phyloP scores from a whole-genome alignment of 1,284 basidiomycete genomes.

The Bondarzewia mesenterica region DNA sequence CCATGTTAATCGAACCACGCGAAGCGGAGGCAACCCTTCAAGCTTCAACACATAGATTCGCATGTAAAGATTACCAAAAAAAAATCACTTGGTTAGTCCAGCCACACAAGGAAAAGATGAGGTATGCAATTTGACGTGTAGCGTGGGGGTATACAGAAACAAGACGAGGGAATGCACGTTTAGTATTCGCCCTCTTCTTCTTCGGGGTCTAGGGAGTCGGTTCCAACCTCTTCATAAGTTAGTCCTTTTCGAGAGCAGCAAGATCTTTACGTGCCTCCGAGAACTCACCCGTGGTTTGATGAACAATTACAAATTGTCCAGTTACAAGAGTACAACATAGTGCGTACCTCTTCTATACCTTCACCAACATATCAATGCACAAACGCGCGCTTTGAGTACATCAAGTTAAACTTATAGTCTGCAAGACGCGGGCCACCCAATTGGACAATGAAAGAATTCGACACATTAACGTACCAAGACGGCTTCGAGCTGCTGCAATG shows the following conservation, averaged over 20 bases:
- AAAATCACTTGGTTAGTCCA: no score
- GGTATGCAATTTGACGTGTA: neutral
- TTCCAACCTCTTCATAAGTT: slow-evolving; percentile 92
- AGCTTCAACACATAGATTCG: neutral
- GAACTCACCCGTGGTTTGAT: slow-evolving; percentile 66
- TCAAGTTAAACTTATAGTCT: slow-evolving; percentile 98
- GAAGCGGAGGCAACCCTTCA: neutral
- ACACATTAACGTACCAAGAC: slow-evolving; percentile 54
- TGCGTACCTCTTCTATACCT: slow-evolving; percentile 83
- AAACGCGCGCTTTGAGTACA: slow-evolving; percentile 89
- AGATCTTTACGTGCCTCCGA: slow-evolving; percentile 96
- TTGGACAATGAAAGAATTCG: neutral
- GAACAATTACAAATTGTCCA: neutral
- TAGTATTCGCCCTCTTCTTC: slow-evolving; percentile 78
- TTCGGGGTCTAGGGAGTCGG: slow-evolving; percentile 81
- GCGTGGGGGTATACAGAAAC: no score
- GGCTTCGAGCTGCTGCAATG: slow-evolving; percentile 91
- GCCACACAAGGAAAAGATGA: no score
- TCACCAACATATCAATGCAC: slow-evolving; percentile 95
- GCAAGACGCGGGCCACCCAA: slow-evolving; percentile 18
- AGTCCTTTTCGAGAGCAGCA: slow-evolving; percentile 95
- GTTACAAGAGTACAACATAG: neutral
- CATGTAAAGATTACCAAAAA: no score
- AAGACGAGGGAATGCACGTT: no score
- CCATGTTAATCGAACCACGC: neutral